phyloP scores from a whole-genome alignment of 805 yeast species.

The Kuraishia ogatae region DNA sequence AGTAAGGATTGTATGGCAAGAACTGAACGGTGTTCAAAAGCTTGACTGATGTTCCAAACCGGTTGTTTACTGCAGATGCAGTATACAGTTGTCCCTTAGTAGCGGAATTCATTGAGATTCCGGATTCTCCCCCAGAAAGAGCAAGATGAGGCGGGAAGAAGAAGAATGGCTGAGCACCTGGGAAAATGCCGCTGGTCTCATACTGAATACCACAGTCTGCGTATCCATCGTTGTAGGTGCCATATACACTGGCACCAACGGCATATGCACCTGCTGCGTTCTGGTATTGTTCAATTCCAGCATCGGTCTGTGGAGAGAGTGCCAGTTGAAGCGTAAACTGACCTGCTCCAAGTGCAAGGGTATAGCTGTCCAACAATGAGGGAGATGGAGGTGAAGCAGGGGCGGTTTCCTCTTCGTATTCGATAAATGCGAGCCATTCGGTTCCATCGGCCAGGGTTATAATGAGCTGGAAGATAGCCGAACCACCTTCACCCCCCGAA shows the following conservation, averaged over 20 bases:
- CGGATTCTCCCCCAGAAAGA: conserved; percentile 31
- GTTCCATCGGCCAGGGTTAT: conserved; percentile 29
- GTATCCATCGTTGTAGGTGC: conserved; percentile 15
- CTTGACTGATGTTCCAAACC: conserved; percentile 28
- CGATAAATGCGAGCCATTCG: conserved; percentile 45
- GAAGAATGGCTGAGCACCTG: conserved; percentile 33
- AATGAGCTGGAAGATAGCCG: conserved; percentile 28
- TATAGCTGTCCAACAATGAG: conserved; percentile 24
- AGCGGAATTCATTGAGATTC: conserved; percentile 33
- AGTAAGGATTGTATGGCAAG: conserved; percentile 9
- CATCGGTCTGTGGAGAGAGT: conserved; percentile 26
- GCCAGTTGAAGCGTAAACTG: conserved; percentile 43
- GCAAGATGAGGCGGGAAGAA: conserved; percentile 46
- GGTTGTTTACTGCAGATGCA: conserved; percentile 28
- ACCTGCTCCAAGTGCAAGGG: conserved; percentile 25
- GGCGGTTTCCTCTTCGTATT: conserved; percentile 25
- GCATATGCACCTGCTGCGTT: conserved; percentile 63
- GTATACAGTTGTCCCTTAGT: conserved; percentile 45
- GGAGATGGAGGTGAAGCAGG: conserved; percentile 18
- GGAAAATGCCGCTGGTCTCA: conserved; percentile 40
- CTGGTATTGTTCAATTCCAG: conserved; percentile 41
- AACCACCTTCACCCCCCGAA: conserved; percentile 20
- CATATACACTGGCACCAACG: conserved; percentile 32
- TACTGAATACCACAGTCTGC: conserved; percentile 36
- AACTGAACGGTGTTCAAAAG: conserved; percentile 31